Evolutionary conservation across 2,329 filamentous ascomycete genomes (phyloP).

Genomic region (Chalaropsis ovoidea): DNA sequence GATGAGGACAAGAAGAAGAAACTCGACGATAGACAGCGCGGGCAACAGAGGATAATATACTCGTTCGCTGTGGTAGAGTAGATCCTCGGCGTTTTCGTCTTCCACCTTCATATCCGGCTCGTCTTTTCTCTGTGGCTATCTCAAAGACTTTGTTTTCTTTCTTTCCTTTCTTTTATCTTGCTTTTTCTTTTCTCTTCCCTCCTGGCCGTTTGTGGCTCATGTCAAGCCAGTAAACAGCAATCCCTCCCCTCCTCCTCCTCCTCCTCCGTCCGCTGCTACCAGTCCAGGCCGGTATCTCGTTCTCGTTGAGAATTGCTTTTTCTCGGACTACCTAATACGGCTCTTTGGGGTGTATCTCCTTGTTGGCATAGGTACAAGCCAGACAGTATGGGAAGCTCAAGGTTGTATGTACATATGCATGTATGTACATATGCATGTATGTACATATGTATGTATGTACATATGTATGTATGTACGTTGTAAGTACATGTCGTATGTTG

Average conservation of each 20-base stretch:
- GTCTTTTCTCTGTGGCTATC: not conserved
- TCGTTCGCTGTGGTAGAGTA: not conserved
- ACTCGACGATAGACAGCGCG: not conserved
- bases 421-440: not conserved
- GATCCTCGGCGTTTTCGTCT: constrained; percentile 6
- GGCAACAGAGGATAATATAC: constrained; percentile 1
- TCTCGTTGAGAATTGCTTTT: not conserved
- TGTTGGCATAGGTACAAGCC: not conserved
- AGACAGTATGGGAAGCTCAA: not conserved
- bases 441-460: not conserved
- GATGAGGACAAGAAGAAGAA: not conserved
- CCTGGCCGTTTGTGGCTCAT: not conserved
- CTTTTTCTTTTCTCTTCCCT: not conserved
- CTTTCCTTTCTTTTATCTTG: not conserved
- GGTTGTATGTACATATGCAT: not conserved
- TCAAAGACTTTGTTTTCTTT: not conserved
- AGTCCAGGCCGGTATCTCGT: not conserved
- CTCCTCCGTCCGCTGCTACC: not conserved
- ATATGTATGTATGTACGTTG: not conserved
- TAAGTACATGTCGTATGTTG: not conserved
- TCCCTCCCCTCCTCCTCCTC: not conserved
- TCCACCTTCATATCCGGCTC: not conserved
- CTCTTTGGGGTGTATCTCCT: constrained; percentile 7
- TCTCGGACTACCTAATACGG: not conserved
- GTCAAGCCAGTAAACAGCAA: not conserved